Evolutionary conservation across 768 basidiomycete genomes (phyloP).

Genomic region (Favolaschia claudopus): DNA sequence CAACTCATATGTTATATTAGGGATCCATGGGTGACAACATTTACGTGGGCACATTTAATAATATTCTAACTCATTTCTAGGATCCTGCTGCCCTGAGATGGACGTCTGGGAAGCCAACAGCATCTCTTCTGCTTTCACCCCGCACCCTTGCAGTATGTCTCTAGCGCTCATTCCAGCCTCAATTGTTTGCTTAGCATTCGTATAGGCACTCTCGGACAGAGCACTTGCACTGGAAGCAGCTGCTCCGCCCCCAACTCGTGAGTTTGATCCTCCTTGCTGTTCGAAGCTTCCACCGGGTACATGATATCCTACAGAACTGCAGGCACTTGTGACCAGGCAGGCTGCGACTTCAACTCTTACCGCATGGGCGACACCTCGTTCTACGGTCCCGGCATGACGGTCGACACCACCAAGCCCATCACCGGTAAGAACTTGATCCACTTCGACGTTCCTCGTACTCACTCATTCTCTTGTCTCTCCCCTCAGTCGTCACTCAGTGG

Average conservation of each 20-base stretch:
- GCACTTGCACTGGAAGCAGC: conserved; percentile 42
- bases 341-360: conserved; percentile 59
- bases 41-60: neutral
- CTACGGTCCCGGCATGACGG: conserved; percentile 47
- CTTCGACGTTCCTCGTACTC: too few species aligned
- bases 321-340: conserved; percentile 51
- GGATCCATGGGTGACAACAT: too few species aligned
- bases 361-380: conserved; percentile 51
- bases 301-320: conserved; percentile 32
- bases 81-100: conserved; percentile 29
- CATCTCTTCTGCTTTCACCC: conserved; percentile 46
- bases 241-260: conserved; percentile 32
- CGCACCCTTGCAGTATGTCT: conserved; percentile 46
- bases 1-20: too few species aligned
- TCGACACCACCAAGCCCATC: conserved; percentile 48
- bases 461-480: too few species aligned
- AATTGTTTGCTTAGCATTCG: too few species aligned
- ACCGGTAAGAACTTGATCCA: too few species aligned
- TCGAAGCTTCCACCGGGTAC: neutral
- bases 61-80: neutral
- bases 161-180: too few species aligned
- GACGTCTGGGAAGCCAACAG: conserved; percentile 24
- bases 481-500: conserved; percentile 42
- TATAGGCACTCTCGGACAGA: conserved; percentile 41
- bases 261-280: neutral